Conservation (phyloP, 1,139 yeast species). For the Candida glucosophila region DNA sequence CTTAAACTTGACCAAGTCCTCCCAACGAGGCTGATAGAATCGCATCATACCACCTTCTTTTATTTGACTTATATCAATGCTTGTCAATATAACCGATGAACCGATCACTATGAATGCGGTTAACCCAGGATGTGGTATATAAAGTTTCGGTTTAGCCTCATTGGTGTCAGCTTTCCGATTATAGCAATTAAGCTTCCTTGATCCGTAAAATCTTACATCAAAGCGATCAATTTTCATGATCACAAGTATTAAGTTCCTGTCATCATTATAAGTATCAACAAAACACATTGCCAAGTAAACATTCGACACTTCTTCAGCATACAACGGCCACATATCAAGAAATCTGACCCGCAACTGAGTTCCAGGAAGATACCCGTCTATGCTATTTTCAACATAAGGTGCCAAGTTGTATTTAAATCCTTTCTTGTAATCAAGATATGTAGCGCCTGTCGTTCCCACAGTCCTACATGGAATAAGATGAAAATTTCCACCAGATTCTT, state of each 20-base stretch:
- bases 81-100: constrained; percentile 57
- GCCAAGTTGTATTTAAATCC: constrained; percentile 22
- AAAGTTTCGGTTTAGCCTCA: constrained; percentile 37
- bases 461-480: constrained; percentile 24
- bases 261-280: constrained; percentile 14
- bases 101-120: constrained; percentile 60
- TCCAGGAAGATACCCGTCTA: constrained; percentile 35
- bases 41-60: constrained; percentile 17
- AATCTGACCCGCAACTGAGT: constrained; percentile 25
- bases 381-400: constrained; percentile 21
- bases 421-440: constrained; percentile 18
- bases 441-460: constrained; percentile 21
- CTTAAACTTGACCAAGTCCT: constrained; percentile 58
- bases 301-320: too few relatives aligned
- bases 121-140: constrained; percentile 51
- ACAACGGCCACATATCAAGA: constrained; percentile 47
- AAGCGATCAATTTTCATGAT: constrained; percentile 48
- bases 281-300: constrained; percentile 43
- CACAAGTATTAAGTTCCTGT: constrained; percentile 33
- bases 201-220: constrained; percentile 50
- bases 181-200: constrained; percentile 46
- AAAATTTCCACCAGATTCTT: constrained; percentile 38
- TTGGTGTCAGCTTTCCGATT: constrained; percentile 18
- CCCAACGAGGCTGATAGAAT: constrained; percentile 62
- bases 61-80: constrained; percentile 39